Conservation (phyloP, 2,329 filamentous ascomycete species). For the Aureobasidium sp. region DNA sequence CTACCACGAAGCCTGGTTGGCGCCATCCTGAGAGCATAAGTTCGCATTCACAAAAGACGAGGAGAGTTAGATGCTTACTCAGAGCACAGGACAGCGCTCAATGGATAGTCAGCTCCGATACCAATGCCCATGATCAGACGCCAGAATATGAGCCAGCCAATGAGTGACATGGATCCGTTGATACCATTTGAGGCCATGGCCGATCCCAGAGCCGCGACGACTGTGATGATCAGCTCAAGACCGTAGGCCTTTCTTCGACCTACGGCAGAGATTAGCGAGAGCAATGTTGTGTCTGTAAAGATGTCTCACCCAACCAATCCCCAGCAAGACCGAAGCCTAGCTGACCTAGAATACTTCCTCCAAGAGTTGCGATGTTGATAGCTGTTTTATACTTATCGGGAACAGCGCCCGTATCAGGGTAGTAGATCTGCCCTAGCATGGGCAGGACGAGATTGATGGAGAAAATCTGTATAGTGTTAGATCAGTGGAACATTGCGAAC, state of each 20-base stretch:
- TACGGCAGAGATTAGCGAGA: slow-evolving; percentile 14
- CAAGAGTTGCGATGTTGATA: slow-evolving; percentile 34
- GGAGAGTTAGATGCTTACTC: slow-evolving; percentile 25
- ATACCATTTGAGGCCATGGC: slow-evolving; percentile 48
- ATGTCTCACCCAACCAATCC: slow-evolving; percentile 20
- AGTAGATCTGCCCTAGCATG: slow-evolving; percentile 34
- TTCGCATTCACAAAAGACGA: neutral
- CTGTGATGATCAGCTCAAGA: slow-evolving; percentile 35
- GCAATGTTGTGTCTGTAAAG: neutral
- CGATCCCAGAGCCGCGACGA: slow-evolving; percentile 67
- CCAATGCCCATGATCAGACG: slow-evolving; percentile 35
- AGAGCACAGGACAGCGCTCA: slow-evolving; percentile 33
- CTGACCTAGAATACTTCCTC: slow-evolving; percentile 34
- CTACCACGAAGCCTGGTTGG: slow-evolving; percentile 31
- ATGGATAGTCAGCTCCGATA: slow-evolving; percentile 33
- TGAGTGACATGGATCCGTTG: slow-evolving; percentile 19
- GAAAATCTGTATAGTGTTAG: slow-evolving; percentile 23
- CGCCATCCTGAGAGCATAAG: slow-evolving; percentile 19
- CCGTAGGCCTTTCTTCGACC: slow-evolving; percentile 37
- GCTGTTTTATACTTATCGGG: slow-evolving; percentile 25
- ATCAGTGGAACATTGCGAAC: too few species aligned
- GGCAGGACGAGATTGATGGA: slow-evolving; percentile 35
- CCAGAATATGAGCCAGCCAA: slow-evolving; percentile 36
- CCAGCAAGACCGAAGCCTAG: slow-evolving; percentile 34
- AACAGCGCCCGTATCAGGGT: neutral